A percentile compares a stretch with the other conserved stretches of the same genome.
Evolutionary conservation across 805 yeast species (phyloP).

Genomic region (Kazachstania africana): DNA sequence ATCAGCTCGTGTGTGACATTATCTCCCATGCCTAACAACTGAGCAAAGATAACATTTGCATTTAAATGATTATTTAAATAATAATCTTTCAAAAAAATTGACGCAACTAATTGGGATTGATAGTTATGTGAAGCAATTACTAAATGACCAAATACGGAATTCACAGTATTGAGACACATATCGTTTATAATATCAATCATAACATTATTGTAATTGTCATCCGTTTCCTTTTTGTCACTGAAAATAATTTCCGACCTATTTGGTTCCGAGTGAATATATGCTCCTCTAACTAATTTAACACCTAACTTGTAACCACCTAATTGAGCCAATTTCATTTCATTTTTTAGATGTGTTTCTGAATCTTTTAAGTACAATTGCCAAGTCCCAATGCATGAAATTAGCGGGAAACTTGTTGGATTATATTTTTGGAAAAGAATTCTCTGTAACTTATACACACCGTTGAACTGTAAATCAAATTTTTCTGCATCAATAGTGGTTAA

Average conservation of each 20-base stretch:
- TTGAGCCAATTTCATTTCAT: slow-evolving; percentile 56
- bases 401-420: slow-evolving; percentile 45
- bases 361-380: slow-evolving; percentile 83
- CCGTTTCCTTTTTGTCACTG: slow-evolving; percentile 71
- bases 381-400: slow-evolving; percentile 72
- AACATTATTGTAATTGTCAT: slow-evolving; percentile 60
- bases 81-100: slow-evolving; percentile 35
- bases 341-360: slow-evolving; percentile 46
- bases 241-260: slow-evolving; percentile 58
- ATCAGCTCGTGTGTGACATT: slow-evolving; percentile 69
- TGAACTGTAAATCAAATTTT: slow-evolving; percentile 68
- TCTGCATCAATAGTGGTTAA: slow-evolving; percentile 86
- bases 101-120: slow-evolving; percentile 62
- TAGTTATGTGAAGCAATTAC: slow-evolving; percentile 88
- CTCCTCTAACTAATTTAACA: slow-evolving; percentile 87
- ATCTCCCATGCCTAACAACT: slow-evolving; percentile 93
- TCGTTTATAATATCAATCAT: slow-evolving; percentile 49
- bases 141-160: slow-evolving; percentile 55
- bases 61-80: slow-evolving; percentile 36
- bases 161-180: slow-evolving; percentile 34
- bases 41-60: slow-evolving; percentile 73
- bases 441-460: slow-evolving; percentile 83
- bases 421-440: slow-evolving; percentile 64
- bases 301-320: slow-evolving; percentile 60
- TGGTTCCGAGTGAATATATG: slow-evolving; percentile 84